phyloP scores from a whole-genome alignment of 2,329 filamentous ascomycete species.

The Diaporthe aspalathi region DNA sequence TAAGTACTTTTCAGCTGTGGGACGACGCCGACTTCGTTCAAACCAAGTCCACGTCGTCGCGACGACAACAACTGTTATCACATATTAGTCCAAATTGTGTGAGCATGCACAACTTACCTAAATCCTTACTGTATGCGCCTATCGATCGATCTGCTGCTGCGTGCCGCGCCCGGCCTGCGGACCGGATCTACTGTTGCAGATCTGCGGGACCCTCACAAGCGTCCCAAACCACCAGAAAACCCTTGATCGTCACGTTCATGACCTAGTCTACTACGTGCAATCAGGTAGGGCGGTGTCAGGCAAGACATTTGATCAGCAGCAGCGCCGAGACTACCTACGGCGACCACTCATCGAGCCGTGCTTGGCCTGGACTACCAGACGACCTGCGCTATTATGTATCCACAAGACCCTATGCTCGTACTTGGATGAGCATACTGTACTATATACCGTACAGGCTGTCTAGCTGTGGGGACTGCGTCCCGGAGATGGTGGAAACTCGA shows the following conservation, averaged over 20 bases:
- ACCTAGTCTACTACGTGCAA: background rate
- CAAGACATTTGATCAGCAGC: background rate
- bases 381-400: background rate
- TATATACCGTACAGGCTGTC: background rate
- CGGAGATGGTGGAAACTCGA: background rate
- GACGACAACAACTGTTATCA: background rate
- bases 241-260: background rate
- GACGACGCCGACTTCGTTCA: background rate
- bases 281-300: background rate
- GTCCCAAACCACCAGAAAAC: background rate
- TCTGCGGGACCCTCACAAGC: conserved; percentile 10
- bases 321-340: background rate
- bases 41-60: background rate
- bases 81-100: background rate
- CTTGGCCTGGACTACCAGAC: background rate
- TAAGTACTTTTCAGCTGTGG: background rate
- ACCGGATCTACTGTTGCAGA: conserved; percentile 30
- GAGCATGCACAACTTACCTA: no score
- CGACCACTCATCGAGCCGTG: no score
- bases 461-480: background rate
- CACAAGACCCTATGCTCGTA: background rate
- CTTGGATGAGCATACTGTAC: background rate
- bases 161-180: conserved; percentile 3
- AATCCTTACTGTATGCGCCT: background rate
- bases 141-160: background rate